phyloP scores from a whole-genome alignment of 371 early-diverging fungal species.

The Mortierella sp. region DNA sequence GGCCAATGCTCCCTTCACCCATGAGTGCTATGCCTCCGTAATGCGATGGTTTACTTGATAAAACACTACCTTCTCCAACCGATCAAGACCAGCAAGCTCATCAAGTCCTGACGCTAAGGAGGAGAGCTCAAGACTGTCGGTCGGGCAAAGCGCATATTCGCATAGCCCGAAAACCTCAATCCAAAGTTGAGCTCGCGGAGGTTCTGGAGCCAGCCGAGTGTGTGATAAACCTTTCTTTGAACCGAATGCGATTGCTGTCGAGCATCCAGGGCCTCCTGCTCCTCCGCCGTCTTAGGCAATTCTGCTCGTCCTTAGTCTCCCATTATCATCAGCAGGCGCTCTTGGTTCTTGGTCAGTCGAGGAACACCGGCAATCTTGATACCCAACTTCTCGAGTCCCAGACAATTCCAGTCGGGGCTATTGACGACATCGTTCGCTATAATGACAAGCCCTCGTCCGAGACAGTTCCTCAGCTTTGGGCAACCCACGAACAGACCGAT shows the following conservation, averaged over 20 bases:
- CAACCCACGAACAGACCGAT: not conserved
- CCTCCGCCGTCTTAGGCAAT: not conserved
- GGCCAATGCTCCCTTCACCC: too few species aligned
- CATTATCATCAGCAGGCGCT: not conserved
- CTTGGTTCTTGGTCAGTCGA: not conserved
- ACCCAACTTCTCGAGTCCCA: not conserved
- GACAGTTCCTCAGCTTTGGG: not conserved
- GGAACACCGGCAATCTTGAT: not conserved
- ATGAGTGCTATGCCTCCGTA: not conserved
- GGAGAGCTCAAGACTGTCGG: not conserved
- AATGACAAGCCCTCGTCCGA: not conserved
- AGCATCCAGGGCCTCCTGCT: not conserved
- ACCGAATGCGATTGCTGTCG: not conserved
- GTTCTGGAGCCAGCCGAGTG: not conserved
- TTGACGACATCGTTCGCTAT: not conserved
- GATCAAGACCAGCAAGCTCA: not conserved
- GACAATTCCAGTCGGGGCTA: not conserved
- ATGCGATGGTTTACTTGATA: not conserved
- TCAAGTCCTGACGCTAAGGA: not conserved
- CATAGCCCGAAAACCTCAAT: not conserved
- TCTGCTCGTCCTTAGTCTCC: not conserved
- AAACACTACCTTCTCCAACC: not conserved
- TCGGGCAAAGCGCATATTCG: not conserved
- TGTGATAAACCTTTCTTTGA: not conserved
- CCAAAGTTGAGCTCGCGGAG: not conserved